Base-by-base conservation (phyloP, 2,329 filamentous ascomycete species). In the Sporothrix variecibatus region DNA sequence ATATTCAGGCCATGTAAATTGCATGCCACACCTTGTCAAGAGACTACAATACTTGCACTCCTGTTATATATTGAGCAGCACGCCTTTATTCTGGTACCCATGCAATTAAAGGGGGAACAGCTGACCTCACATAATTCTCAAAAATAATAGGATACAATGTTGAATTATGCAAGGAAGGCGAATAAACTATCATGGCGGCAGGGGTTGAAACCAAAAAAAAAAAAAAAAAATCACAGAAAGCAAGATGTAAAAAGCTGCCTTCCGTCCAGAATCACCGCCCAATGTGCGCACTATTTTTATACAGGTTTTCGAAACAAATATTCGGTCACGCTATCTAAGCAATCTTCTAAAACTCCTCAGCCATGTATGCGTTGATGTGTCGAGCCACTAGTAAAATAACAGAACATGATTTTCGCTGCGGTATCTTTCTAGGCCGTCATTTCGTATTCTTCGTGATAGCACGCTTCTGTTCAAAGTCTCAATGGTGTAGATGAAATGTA, bases 291-390 rank as follows among this genome's bases (percentile, higher is more conserved):
- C 11, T 58, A 31, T 58, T 58, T 58, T 58, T 58, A 5, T 58
- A 31, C 56, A 31, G 26, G 56, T 31, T 58, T 31, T 58, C 56
- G 17, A 58, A 31, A 11, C 26, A 58, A 17, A 58, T 58, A 43
- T 34, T 34, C 23, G 26, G 11, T 31, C 26, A 58, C 34, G 17
- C 58, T 34, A 40, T 31, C 58, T 6, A 23, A 6, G 5, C 67
- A 40, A 5, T 70, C 67, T 31, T 31, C 34, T 31, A 64, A 31
- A 70, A 70, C 67, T 70, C 67, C 67, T 28, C 56, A 56, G 31
- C 46, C 28, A 70, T 70, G 28, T 38, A 56, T 70, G 28, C 23
- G 38, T 70, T 9, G 23, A 38, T 67, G n/a, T 26, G 40, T 68
- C 64, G 40, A 68, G 64, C 40, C 23, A 31, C 43, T 38, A 40